Evolutionary conservation across 2,329 filamentous ascomycete genomes (phyloP).

Genomic region (Cladosporium sp.): DNA sequence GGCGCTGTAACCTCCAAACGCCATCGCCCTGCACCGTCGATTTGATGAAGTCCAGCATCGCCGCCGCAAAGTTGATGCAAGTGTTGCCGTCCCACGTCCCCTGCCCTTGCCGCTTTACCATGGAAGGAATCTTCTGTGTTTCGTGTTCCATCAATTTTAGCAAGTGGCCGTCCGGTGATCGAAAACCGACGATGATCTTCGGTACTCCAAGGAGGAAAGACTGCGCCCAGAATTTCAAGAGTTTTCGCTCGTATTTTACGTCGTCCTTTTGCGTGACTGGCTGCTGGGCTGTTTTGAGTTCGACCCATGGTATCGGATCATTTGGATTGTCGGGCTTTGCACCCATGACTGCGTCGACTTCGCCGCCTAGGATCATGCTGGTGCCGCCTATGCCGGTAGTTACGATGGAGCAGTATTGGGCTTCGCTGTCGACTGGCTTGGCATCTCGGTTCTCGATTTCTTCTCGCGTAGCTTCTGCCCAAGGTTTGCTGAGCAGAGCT

Average conservation of each 20-base stretch:
- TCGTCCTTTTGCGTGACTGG: slow-evolving; percentile 57
- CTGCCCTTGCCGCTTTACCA: slow-evolving; percentile 57
- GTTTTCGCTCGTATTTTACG: slow-evolving; percentile 56
- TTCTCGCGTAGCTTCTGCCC: slow-evolving; percentile 65
- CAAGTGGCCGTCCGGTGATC: slow-evolving; percentile 66
- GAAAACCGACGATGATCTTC: slow-evolving; percentile 85
- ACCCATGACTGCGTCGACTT: slow-evolving; percentile 92
- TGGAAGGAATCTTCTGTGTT: slow-evolving; percentile 70
- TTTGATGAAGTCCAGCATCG: slow-evolving; percentile 55
- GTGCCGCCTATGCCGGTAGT: slow-evolving; percentile 76
- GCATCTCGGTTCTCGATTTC: slow-evolving; percentile 71
- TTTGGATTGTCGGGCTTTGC: slow-evolving; percentile 61
- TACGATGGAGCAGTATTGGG: slow-evolving; percentile 93
- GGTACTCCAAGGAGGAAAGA: slow-evolving; percentile 63
- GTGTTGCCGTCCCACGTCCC: slow-evolving; percentile 83
- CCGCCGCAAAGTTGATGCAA: slow-evolving; percentile 83
- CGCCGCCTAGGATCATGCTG: slow-evolving; percentile 75
- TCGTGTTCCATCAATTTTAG: slow-evolving; percentile 69
- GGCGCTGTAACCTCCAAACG: slow-evolving; percentile 72
- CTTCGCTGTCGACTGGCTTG: slow-evolving; percentile 74
- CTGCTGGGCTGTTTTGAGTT: slow-evolving; percentile 73
- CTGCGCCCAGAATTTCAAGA: slow-evolving; percentile 87
- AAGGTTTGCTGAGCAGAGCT: slow-evolving; percentile 66
- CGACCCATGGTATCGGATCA: slow-evolving; percentile 80
- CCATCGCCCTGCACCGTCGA: slow-evolving; percentile 52